Base-by-base conservation (phyloP, 2,329 filamentous ascomycete species). In the Aspergillus brasiliensis region DNA sequence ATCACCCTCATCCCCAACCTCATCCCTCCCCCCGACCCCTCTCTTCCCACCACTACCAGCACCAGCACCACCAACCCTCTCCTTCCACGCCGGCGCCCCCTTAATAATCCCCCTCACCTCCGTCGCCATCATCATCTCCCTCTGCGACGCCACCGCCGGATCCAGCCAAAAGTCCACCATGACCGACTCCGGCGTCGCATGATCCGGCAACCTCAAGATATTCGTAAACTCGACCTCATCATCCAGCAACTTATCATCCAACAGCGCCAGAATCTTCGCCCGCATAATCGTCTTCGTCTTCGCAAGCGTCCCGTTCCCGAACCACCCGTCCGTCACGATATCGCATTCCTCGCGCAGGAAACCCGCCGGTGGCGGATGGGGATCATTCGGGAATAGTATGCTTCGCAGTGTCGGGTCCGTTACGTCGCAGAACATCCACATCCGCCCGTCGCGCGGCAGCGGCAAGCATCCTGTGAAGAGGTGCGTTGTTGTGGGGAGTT, bases 351-450 rank as follows among this genome's bases (percentile, higher is more conserved):
- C 71, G 4, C 87, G 83, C 21, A 90, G 77, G 58, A 84, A 81
- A 56, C 78, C 82, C 3, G 67, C 82, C 3, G 67, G 76, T 2
- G 65, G 73, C 2, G 82, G 71, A 5, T 86, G 81, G 0, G 87
- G n/a, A n/a, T n/a, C n/a, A 81, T 0, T n/a, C n/a, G 86, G 84
- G 19, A 87, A 83, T 40, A 97, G 82, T 3, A 97, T 78, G 10
- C 81, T 75, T 0, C 81, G 79, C 1, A 98, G 81, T 1, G 93
- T 71, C 0, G 92, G 91, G 69, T 98, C 94, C 0, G 86, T 89
- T 57, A 98, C 89, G 74, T 99, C 95, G 78, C 92, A 96, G 25
- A 96, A 85, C 80, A 98, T 95, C 90, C 92, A 99, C 52, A 95
- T 88, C 69, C 95, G 95, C 40, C 92, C 92, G 69, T 97, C 92